phyloP scores from a whole-genome alignment of 2,329 filamentous ascomycete genomes.

The Trichophaea hybrida region DNA sequence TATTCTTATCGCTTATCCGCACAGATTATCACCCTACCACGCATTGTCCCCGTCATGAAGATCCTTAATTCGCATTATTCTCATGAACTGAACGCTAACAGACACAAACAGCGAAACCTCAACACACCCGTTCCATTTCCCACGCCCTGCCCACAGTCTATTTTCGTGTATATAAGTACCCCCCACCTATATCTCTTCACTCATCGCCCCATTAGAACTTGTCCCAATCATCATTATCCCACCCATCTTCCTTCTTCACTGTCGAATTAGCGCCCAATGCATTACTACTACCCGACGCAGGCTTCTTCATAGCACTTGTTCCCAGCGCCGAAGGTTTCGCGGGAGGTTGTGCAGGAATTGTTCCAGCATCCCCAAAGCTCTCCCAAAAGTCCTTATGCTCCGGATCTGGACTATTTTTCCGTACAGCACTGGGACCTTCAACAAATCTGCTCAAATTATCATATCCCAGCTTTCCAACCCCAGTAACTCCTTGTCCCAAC shows the following conservation, averaged over 20 bases:
- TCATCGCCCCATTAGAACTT: constrained; percentile 7
- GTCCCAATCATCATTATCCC: constrained; percentile 26
- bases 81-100: neutral
- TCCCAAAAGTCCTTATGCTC: constrained; percentile 83
- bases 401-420: constrained; percentile 39
- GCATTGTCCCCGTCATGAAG: too few species aligned
- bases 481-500: constrained; percentile 43
- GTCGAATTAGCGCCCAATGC: constrained; percentile 22
- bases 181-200: too few species aligned
- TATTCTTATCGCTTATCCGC: neutral
- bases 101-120: neutral
- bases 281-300: neutral
- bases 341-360: constrained; percentile 30
- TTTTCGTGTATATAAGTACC: neutral
- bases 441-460: constrained; percentile 77
- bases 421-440: constrained; percentile 45
- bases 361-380: constrained; percentile 60
- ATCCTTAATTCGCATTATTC: neutral
- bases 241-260: constrained; percentile 25
- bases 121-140: neutral
- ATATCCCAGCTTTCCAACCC: constrained; percentile 59
- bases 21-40: neutral
- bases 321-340: constrained; percentile 41
- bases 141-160: neutral
- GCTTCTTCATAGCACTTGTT: constrained; percentile 49